Evolutionary conservation across 345 rosid species (phyloP).

Genomic region (Physaria fendleri): DNA sequence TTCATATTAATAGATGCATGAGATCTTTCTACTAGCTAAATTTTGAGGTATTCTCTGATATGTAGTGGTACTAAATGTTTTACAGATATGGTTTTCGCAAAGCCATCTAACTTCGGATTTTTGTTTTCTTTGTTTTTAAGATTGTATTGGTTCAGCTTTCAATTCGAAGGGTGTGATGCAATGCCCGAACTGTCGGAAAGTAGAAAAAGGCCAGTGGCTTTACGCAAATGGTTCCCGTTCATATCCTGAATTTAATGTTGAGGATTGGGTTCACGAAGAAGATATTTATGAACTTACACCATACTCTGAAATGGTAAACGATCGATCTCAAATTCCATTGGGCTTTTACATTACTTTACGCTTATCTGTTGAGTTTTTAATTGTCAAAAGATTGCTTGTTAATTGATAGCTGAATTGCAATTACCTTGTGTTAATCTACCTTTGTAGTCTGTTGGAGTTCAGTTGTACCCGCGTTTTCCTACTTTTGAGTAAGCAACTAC

Average conservation of each 20-base stretch:
- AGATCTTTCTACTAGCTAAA: neutral
- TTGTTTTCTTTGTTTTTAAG: slow-evolving; percentile 34
- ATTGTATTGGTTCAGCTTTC: slow-evolving; percentile 98
- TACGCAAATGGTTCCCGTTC: slow-evolving; percentile 77
- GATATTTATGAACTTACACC: slow-evolving; percentile 70
- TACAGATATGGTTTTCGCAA: neutral
- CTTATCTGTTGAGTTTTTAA: neutral
- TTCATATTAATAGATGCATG: neutral
- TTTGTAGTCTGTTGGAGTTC: slow-evolving; percentile 86
- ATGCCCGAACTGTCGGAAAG: slow-evolving; percentile 96
- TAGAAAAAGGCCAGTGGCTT: slow-evolving; percentile 99
- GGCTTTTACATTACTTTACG: neutral
- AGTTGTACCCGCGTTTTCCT: slow-evolving; percentile 88
- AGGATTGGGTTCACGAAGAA: slow-evolving; percentile 91
- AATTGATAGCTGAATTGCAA: neutral
- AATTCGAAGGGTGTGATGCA: slow-evolving; percentile 95
- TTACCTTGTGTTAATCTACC: slow-evolving; percentile 11
- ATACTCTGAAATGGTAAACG: slow-evolving; percentile 82
- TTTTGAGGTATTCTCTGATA: neutral
- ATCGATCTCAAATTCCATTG: neutral
- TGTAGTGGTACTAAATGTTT: neutral
- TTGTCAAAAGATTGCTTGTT: neutral
- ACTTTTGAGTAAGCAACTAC: slow-evolving; percentile 59
- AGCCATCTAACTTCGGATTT: neutral
- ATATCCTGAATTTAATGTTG: slow-evolving; percentile 66